These are phyloP conservation scores for Colletotrichum spinosum DNA, from an alignment of 2,329 filamentous ascomycete genomes.

Conservation along the genomic window DNA sequence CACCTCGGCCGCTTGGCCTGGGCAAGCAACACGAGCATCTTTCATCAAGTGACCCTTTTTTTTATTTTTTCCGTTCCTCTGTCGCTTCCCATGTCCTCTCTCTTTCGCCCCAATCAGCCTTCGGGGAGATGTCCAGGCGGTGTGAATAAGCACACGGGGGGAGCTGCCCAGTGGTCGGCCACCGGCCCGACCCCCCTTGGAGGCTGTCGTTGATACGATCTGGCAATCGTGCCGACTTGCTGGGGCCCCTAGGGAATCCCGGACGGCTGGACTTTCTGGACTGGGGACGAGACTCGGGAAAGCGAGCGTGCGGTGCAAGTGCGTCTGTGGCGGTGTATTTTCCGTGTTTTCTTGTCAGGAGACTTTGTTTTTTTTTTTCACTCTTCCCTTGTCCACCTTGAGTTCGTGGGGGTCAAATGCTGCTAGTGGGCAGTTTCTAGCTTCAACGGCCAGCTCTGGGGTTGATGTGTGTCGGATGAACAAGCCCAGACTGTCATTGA, in stretches of 20 bases:
- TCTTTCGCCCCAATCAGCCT: slow-evolving; percentile 1
- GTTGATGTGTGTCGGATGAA: too few relatives aligned
- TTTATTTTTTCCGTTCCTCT: neutral
- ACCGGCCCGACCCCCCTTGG: neutral
- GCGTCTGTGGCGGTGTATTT: slow-evolving; percentile 14
- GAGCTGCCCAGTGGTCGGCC: slow-evolving; percentile 10
- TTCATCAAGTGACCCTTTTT: slow-evolving; percentile 20
- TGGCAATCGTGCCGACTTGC: slow-evolving; percentile 36
- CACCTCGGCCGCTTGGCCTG: slow-evolving; percentile 9
- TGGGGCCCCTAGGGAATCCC: slow-evolving; percentile 18
- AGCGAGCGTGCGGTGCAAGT: neutral
- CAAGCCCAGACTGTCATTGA: too few relatives aligned
- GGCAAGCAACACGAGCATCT: neutral
- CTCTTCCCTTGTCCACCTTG: slow-evolving; percentile 24
- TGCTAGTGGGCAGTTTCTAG: neutral
- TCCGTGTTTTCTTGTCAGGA: slow-evolving; percentile 22
- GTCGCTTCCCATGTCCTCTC: neutral
- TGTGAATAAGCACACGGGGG: slow-evolving; percentile 35
- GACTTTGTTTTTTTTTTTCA: slow-evolving; percentile 24
- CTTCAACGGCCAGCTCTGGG: neutral
- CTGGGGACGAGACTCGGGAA: neutral
- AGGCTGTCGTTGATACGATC: slow-evolving; percentile 23
- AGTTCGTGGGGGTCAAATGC: slow-evolving; percentile 27
- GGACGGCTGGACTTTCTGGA: slow-evolving; percentile 33
- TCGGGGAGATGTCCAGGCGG: slow-evolving; percentile 18